These are phyloP conservation scores for Prunus persica DNA, from an alignment of 306 rosid genomes.

Conservation along the genomic window Prunus_persica_NCBIv2 NC_034010.1:26001001-26001500, in stretches of 20 bases:
- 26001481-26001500: not conserved
- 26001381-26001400: not conserved
- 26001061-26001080: constrained; percentile 18
- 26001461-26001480: not conserved
- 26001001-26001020: not conserved
- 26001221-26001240: constrained; percentile 88
- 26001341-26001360: not conserved
- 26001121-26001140: constrained; percentile 69
- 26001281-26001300: not conserved
- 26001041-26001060: constrained; percentile 13
- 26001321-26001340: not conserved
- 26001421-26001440: not conserved
- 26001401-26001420: not conserved
- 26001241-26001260: constrained; percentile 85
- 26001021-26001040: constrained; percentile 4
- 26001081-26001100: constrained; percentile 23
- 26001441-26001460: not conserved
- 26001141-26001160: constrained; percentile 74
- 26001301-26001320: not conserved
- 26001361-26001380: not conserved
- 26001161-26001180: constrained; percentile 69
- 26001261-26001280: constrained; percentile 45
- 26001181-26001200: constrained; percentile 73
- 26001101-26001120: constrained; percentile 91
- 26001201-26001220: constrained; percentile 87